Evolutionary conservation across 2,329 filamentous ascomycete genomes (phyloP).

Genomic region (Paracamarosporium sp.): DNA sequence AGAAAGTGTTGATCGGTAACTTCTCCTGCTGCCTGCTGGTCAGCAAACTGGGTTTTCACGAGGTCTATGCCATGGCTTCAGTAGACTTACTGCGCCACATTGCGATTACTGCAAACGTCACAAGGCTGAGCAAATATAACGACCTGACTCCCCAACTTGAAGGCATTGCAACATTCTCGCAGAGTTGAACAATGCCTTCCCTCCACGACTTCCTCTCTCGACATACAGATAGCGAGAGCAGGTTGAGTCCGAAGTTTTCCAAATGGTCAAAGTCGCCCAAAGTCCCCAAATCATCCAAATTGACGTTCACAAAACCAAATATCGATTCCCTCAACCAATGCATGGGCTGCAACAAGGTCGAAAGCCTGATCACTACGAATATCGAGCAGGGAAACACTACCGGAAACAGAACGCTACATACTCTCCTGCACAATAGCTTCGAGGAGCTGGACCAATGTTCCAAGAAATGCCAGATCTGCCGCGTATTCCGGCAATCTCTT

Average conservation of each 20-base stretch:
- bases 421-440: slow-evolving; percentile 11
- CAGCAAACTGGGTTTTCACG: slow-evolving; percentile 1
- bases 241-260: background rate
- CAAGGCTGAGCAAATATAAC: background rate
- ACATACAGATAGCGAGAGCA: slow-evolving; percentile 5
- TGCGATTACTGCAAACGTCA: background rate
- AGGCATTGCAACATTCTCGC: background rate
- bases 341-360: slow-evolving; percentile 12
- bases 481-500: slow-evolving; percentile 11
- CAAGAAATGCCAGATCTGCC: slow-evolving; percentile 9
- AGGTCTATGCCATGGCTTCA: background rate
- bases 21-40: slow-evolving; percentile 1
- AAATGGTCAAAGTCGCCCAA: slow-evolving; percentile 4
- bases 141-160: background rate
- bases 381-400: background rate
- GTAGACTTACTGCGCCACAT: background rate
- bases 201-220: background rate
- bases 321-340: slow-evolving; percentile 11
- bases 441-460: slow-evolving; percentile 11
- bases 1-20: background rate
- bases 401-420: background rate
- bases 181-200: slow-evolving; percentile 5
- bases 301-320: slow-evolving; percentile 2
- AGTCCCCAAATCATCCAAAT: background rate
- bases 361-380: slow-evolving; percentile 6